phyloP scores from a whole-genome alignment of 306 rosid genomes.

The Quillaja saponaria region DNA sequence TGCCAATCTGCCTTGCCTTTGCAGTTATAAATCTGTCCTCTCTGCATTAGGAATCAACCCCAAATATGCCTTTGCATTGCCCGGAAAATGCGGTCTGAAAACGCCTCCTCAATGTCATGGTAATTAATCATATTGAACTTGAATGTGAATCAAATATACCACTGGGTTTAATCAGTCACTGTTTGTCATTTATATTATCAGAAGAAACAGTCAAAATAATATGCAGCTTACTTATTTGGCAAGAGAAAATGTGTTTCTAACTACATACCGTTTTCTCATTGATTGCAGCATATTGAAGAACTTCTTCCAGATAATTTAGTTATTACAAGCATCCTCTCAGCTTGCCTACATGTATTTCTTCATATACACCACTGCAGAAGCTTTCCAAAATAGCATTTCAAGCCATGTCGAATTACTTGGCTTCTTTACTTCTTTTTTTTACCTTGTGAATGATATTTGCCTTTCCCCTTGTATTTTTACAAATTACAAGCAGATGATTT shows the following conservation, averaged over 20 bases:
- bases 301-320: constrained; percentile 10
- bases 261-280: neutral
- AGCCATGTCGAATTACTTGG: too few species aligned
- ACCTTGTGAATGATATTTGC: too few species aligned
- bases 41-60: constrained; percentile 54
- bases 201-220: too few species aligned
- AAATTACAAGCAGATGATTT: too few species aligned
- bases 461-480: too few species aligned
- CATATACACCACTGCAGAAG: constrained; percentile 1
- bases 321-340: constrained; percentile 15
- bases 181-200: too few species aligned
- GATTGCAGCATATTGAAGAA: constrained; percentile 41
- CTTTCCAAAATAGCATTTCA: constrained; percentile 12
- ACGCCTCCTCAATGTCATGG: constrained; percentile 51
- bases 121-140: constrained; percentile 25
- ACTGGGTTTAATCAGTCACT: too few species aligned
- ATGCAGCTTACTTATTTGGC: constrained; percentile 9
- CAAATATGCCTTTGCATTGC: constrained; percentile 58
- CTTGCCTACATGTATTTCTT: constrained; percentile 5
- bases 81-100: constrained; percentile 51
- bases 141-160: neutral
- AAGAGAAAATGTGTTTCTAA: constrained; percentile 1
- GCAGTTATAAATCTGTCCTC: constrained; percentile 47
- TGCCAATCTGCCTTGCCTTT: constrained; percentile 55
- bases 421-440: too few species aligned